Percentiles rank a stretch among this genome's conserved stretches.
Evolutionary conservation across 257 asterid species (phyloP).

Genomic region (Knoxia roxburghii): DNA sequence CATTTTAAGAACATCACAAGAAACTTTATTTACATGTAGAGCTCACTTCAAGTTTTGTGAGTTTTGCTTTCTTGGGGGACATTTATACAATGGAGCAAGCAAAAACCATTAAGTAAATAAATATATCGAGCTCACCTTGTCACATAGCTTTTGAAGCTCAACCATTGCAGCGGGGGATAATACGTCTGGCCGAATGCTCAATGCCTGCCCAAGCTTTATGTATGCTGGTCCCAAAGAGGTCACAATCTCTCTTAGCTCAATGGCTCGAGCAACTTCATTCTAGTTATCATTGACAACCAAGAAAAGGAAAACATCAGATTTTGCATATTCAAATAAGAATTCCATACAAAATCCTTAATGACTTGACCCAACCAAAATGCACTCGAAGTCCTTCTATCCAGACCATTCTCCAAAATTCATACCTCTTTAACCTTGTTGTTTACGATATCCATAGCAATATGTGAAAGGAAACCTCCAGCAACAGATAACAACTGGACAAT

Average conservation of each 20-base stretch:
- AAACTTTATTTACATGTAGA: neutral
- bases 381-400: neutral
- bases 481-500: slow-evolving; percentile 81
- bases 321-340: neutral
- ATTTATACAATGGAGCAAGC: neutral
- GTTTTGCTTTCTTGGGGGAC: neutral
- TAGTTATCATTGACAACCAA: slow-evolving; percentile 23
- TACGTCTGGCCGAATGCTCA: slow-evolving; percentile 96
- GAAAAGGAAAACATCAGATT: slow-evolving; percentile 7
- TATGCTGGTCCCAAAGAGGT: slow-evolving; percentile 99
- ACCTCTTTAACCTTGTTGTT: slow-evolving; percentile 91
- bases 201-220: slow-evolving; percentile 97
- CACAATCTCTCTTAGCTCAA: slow-evolving; percentile 93
- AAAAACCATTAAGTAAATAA: neutral
- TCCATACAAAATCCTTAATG: neutral
- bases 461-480: slow-evolving; percentile 97
- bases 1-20: neutral
- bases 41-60: neutral
- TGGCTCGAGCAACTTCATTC: slow-evolving; percentile 98
- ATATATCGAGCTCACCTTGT: slow-evolving; percentile 51
- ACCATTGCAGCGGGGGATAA: slow-evolving; percentile 87
- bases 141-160: slow-evolving; percentile 98
- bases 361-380: neutral
- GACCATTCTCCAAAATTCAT: slow-evolving; percentile 4
- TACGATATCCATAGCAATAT: slow-evolving; percentile 67